Conservation (phyloP, 73 alveolate species). For the Symbiodinium natans region DNA sequence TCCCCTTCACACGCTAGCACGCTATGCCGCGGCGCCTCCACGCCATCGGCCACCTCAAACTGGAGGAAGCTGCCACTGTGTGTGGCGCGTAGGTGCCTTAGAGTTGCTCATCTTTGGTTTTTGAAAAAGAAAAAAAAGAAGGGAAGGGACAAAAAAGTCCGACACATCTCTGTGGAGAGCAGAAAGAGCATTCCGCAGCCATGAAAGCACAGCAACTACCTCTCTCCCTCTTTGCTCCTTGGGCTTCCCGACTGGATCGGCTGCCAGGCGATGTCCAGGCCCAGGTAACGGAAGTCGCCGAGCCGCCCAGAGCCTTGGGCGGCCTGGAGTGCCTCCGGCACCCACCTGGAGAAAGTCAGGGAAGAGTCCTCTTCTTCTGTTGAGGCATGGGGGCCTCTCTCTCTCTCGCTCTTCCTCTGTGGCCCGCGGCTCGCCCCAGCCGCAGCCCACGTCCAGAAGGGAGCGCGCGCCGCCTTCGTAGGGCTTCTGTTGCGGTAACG, state of each 20-base stretch:
- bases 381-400: too few species aligned
- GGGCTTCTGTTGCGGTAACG: too few species aligned
- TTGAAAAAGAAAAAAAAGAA: too few species aligned
- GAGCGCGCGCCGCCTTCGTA: conserved; percentile 27
- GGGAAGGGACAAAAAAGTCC: too few species aligned
- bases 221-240: too few species aligned
- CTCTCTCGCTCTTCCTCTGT: too few species aligned
- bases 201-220: too few species aligned
- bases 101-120: neutral
- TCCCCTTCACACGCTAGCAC: too few species aligned
- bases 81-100: neutral
- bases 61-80: neutral
- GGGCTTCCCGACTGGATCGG: conserved; percentile 26
- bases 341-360: neutral
- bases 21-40: neutral
- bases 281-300: conserved; percentile 33
- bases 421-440: conserved; percentile 90
- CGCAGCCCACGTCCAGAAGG: conserved; percentile 68
- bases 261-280: conserved; percentile 72
- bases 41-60: neutral
- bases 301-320: neutral
- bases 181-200: too few species aligned
- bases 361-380: too few species aligned
- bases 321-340: conserved; percentile 29
- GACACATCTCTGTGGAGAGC: too few species aligned